Evolutionary conservation across 352 stramenopile genomes (phyloP), one percentile per base, ranked within the genome.

Genomic region (Phytophthora vignae): DNA sequence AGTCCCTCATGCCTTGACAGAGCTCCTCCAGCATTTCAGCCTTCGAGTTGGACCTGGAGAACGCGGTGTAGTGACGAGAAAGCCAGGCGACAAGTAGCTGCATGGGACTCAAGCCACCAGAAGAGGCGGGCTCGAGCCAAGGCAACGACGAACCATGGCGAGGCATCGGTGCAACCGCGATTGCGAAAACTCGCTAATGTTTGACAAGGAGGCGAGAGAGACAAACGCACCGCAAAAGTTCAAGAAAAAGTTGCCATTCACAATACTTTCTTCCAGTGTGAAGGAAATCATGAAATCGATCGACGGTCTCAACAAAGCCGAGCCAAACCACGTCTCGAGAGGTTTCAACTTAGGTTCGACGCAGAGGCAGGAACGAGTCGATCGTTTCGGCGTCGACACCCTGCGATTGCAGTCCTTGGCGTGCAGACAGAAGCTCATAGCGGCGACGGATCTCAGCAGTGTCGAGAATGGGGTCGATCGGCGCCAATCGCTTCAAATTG

Each of bases 211-310:
- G n/a, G 12, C 54, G 52, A 64, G 14, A 64, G 27, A 55, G 21
- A 17, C 14, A 21, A 29, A 49, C 14, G 1, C 15, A 21, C 40
- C 17, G 10, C 27, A 36, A 64, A 64, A 31, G 15, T 53, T n/a
- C 12, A 55, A 27, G 36, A 25, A 74, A 73, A 74, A 64, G 29
- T 70, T 74, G 54, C 60, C 27, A 55, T 64, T 74, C 46, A 53
- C 44, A 74, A 70, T 70, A 65, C 60, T 60, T 70, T 61, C 27
- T 61, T 64, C 55, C 49, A 61, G 38, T 62, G 11, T 50, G 11
- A 3, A 17, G 11, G 27, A 44, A 74, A 60, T 58, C 40, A 46
- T 33, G 29, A 33, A 33, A 33, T 33, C 29, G 29, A 33, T 33
- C 36, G 15, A 67, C 54, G 25, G 22, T 64, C 66, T 74, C 38